Conservation (phyloP, 768 basidiomycete genomes). For the Lentinula detonsa region DNA sequence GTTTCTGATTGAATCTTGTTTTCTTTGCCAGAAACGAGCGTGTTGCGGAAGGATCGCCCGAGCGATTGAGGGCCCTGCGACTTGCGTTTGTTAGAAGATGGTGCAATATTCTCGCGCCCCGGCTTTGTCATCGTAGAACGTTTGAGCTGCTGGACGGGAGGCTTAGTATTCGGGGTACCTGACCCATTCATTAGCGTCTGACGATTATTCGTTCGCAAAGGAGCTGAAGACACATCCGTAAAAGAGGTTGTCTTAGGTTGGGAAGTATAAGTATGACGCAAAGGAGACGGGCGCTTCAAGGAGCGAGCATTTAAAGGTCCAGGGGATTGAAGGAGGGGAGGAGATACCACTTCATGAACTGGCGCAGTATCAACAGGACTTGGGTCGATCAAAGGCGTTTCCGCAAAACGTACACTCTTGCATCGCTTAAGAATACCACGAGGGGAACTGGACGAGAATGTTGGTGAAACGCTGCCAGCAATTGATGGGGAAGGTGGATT, state of each 20-base stretch:
- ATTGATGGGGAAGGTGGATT: constrained; percentile 10
- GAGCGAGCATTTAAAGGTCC: not conserved
- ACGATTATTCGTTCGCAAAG: not conserved
- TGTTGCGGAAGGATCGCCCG: constrained; percentile 1
- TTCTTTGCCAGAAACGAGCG: constrained; percentile 4
- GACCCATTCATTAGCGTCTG: not conserved
- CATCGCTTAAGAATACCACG: constrained; percentile 30
- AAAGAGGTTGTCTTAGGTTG: not conserved
- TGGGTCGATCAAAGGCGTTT: not conserved
- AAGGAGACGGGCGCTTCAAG: constrained; percentile 6
- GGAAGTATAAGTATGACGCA: constrained; percentile 10
- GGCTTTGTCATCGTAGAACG: not conserved
- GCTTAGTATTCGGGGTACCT: not conserved
- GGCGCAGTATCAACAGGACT: not conserved
- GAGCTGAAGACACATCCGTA: not conserved
- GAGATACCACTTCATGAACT: not conserved
- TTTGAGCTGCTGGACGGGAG: not conserved
- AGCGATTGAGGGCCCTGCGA: not conserved
- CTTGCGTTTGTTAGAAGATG: not conserved
- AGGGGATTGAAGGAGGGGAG: not conserved
- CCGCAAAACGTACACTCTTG: constrained; percentile 40
- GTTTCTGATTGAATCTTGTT: not conserved
- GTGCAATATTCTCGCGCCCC: not conserved
- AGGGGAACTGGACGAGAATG: constrained; percentile 15
- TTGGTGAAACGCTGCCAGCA: constrained; percentile 16